Base-by-base conservation (phyloP, 768 basidiomycete genomes). In the Tricholoma terreum region DNA sequence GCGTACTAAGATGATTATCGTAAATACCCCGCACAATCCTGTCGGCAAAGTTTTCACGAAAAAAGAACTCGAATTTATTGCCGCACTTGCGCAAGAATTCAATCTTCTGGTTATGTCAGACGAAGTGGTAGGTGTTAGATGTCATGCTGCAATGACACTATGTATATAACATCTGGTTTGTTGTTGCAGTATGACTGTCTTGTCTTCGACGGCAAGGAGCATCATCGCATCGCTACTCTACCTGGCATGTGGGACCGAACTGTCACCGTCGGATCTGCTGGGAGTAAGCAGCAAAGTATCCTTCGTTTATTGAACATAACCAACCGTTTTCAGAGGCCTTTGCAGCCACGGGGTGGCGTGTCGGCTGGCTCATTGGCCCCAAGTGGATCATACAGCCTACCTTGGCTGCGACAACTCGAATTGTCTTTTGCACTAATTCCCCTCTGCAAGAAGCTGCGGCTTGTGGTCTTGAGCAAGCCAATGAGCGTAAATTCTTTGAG, bases 181-280 rank as follows among this genome's bases (percentile, higher is more conserved):
- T 36, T 22, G 17, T 56, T 48, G 50, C 53, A 96, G 90, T 99
- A 99, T 71, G 97, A 99, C 66, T 90, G 89, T 64, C 85, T 99
- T 36, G 84, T 94, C 14, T 97, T 88, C 63, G 92, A 94, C 63
- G 84, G 80, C 34, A 87, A 88, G 65, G 87, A 96, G 65, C 97
- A 99, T 71, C 78, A 94, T 54, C 87, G 96, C 54, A 89, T 98
- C 64, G 95, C 96, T 3, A 92, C 78, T 34, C 80, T 99, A n/a
- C 95, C 94, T 5, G 92, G 94, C 19, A 97, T 98, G 92, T 98
- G 95, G 95, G 92, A 98, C 62, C 86, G 97, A 43, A 99, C 97
- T 0, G 86, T 99, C 42, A 98, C 96, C 6, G 92, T 98, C 54
- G 86, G 90, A 38, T 95, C 93, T n/a, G 95, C 92, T 27, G 94